phyloP scores from a whole-genome alignment of 495 filamentous ascomycete genomes.

The Oleoguttula mirabilis region DNA sequence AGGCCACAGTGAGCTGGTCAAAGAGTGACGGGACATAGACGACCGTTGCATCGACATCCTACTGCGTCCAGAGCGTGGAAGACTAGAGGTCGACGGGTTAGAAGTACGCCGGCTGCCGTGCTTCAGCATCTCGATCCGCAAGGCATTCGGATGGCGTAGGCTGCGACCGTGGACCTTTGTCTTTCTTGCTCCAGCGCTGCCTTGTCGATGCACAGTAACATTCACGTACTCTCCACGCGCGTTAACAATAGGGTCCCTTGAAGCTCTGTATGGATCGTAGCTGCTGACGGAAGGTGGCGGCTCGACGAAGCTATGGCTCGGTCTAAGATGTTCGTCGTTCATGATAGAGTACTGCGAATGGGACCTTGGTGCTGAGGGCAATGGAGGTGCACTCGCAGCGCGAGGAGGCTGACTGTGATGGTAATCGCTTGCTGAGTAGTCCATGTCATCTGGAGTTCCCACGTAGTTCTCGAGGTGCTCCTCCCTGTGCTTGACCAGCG shows the following conservation, averaged over 20 bases:
- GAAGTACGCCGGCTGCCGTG: conserved; percentile 12
- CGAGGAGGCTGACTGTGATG: conserved; percentile 54
- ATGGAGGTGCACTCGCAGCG: conserved; percentile 30
- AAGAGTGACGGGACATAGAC: conserved; percentile 28
- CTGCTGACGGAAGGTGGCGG: conserved; percentile 37
- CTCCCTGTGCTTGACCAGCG: conserved; percentile 67
- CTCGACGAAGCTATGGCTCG: conserved; percentile 34
- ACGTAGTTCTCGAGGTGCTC: conserved; percentile 74
- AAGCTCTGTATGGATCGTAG: conserved; percentile 78
- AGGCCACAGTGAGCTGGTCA: conserved; percentile 46
- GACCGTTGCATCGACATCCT: conserved; percentile 18
- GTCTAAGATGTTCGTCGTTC: conserved; percentile 39
- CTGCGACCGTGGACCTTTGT: conserved; percentile 14
- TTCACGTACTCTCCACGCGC: conserved; percentile 41
- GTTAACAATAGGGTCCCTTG: conserved; percentile 35
- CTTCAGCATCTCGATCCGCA: conserved; percentile 25
- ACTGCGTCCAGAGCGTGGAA: conserved; percentile 16
- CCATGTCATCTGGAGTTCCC: conserved; percentile 44
- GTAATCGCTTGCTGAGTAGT: conserved; percentile 75
- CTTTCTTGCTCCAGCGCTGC: conserved; percentile 17
- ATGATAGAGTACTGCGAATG: conserved; percentile 63
- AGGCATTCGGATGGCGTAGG: conserved; percentile 26
- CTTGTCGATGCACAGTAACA: conserved; percentile 53
- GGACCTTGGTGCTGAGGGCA: conserved; percentile 34
- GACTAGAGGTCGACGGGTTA: conserved; percentile 14